Evolutionary conservation across 2,329 filamentous ascomycete genomes (phyloP).

Genomic region (Talaromyces verruculosus): DNA sequence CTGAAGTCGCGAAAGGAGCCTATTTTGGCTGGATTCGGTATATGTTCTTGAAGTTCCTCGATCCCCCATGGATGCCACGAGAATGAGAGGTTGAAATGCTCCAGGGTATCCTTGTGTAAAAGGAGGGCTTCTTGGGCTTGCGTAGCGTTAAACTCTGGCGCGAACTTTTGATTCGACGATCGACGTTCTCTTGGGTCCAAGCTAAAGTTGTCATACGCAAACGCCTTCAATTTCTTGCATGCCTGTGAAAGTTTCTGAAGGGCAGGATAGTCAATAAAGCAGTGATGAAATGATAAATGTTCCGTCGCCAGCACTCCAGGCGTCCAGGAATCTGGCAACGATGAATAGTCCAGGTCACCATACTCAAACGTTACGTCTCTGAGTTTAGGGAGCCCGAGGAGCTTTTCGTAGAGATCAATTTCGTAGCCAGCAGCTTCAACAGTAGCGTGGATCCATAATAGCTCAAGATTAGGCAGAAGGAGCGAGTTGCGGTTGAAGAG

Average conservation of each 20-base stretch:
- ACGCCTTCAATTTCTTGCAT: slow-evolving; percentile 23
- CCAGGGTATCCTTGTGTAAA: slow-evolving; percentile 26
- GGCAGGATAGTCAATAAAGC: slow-evolving; percentile 20
- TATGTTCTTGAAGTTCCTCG: slow-evolving; percentile 13
- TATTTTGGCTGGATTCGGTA: slow-evolving; percentile 21
- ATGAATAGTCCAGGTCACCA: slow-evolving; percentile 22
- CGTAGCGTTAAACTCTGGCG: slow-evolving; percentile 23
- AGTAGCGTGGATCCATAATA: background rate
- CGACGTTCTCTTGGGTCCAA: background rate
- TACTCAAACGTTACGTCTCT: slow-evolving; percentile 18
- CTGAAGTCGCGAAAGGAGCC: slow-evolving; percentile 28
- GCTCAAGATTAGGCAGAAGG: slow-evolving; percentile 1
- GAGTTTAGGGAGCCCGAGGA: background rate
- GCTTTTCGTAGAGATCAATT: background rate
- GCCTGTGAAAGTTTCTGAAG: slow-evolving; percentile 22
- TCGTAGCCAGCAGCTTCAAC: background rate
- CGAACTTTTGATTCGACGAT: background rate
- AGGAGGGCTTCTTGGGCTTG: slow-evolving; percentile 24
- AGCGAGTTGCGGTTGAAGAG: background rate
- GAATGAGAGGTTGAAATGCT: slow-evolving; percentile 23
- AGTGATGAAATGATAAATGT: slow-evolving; percentile 20
- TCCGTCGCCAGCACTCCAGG: slow-evolving; percentile 16
- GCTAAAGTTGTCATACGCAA: slow-evolving; percentile 24
- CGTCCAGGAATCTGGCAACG: slow-evolving; percentile 21
- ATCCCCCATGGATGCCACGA: background rate